Conservation (phyloP, 495 filamentous ascomycete genomes). For the Cudoniella acicularis region DNA sequence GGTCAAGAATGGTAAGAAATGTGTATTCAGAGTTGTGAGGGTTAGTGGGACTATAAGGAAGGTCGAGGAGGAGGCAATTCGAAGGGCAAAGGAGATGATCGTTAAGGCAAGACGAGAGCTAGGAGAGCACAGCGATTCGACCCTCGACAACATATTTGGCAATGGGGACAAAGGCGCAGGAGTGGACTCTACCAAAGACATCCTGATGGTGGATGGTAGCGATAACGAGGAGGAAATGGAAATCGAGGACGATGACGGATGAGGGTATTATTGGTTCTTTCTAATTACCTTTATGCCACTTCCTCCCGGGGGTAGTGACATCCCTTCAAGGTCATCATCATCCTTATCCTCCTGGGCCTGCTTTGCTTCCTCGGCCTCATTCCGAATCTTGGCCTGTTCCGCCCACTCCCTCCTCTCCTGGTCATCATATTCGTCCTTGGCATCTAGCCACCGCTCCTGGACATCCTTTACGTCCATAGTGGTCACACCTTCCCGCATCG, state of each 20-base stretch:
- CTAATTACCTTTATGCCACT: slow-evolving; percentile 39
- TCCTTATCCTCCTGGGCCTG: slow-evolving; percentile 17
- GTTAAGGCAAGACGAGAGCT: slow-evolving; percentile 47
- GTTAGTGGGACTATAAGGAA: slow-evolving; percentile 94
- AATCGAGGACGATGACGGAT: slow-evolving; percentile 38
- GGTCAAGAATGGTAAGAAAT: slow-evolving; percentile 48
- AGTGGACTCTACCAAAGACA: slow-evolving; percentile 30
- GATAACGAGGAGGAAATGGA: slow-evolving; percentile 29
- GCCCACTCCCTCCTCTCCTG: slow-evolving; percentile 68
- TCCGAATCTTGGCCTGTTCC: slow-evolving; percentile 40
- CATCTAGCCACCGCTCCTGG: slow-evolving; percentile 92
- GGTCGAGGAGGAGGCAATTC: slow-evolving; percentile 83
- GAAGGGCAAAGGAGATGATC: slow-evolving; percentile 67
- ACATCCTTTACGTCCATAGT: slow-evolving; percentile 80
- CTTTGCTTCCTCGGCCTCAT: slow-evolving; percentile 31
- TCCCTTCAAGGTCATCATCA: slow-evolving; percentile 32
- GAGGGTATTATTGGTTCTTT: slow-evolving; percentile 35
- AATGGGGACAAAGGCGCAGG: slow-evolving; percentile 9
- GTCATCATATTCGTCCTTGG: slow-evolving; percentile 84
- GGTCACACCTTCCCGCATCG: slow-evolving; percentile 80
- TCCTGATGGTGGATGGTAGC: slow-evolving; percentile 40
- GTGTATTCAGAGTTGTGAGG: slow-evolving; percentile 80
- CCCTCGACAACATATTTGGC: slow-evolving; percentile 41
- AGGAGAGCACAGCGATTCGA: slow-evolving; percentile 29
- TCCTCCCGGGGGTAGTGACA: slow-evolving; percentile 19